A percentile compares a stretch with the other conserved stretches of the same genome.
phyloP scores from a whole-genome alignment of 345 rosid species.

The Streptanthus diversifolius region DNA sequence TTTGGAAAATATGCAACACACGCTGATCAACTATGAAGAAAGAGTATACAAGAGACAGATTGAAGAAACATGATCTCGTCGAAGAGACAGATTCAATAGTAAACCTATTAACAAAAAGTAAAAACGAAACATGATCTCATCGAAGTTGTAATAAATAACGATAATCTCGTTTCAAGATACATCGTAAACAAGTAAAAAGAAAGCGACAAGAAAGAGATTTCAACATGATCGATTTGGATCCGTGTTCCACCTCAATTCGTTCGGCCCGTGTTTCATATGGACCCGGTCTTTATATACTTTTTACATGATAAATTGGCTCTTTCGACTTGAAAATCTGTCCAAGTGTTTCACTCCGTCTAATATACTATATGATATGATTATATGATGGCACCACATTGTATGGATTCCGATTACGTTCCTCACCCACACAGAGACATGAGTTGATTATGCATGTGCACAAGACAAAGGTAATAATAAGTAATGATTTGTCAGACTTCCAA shows the following conservation, averaged over 20 bases:
- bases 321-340: not conserved
- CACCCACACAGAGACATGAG: slow-evolving; percentile 20
- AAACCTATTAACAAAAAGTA: not conserved
- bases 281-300: not conserved
- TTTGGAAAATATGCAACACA: not conserved
- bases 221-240: not conserved
- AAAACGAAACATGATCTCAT: not conserved
- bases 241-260: not conserved
- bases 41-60: not conserved
- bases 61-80: not conserved
- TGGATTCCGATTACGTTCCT: slow-evolving; percentile 19
- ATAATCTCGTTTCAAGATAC: no score
- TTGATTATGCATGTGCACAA: slow-evolving; percentile 15
- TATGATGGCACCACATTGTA: slow-evolving; percentile 19
- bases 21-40: not conserved
- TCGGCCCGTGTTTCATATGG: slow-evolving; percentile 1
- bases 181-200: not conserved
- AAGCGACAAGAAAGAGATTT: not conserved
- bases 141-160: no score
- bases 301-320: not conserved
- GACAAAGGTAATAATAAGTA: slow-evolving; percentile 21
- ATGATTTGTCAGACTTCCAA: slow-evolving; percentile 15
- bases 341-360: not conserved
- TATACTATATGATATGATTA: slow-evolving; percentile 9
- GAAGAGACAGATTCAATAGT: not conserved